These are phyloP conservation scores for Penicillium capsulatum DNA, from an alignment of 2,329 filamentous ascomycete genomes.

Conservation along the genomic window DNA sequence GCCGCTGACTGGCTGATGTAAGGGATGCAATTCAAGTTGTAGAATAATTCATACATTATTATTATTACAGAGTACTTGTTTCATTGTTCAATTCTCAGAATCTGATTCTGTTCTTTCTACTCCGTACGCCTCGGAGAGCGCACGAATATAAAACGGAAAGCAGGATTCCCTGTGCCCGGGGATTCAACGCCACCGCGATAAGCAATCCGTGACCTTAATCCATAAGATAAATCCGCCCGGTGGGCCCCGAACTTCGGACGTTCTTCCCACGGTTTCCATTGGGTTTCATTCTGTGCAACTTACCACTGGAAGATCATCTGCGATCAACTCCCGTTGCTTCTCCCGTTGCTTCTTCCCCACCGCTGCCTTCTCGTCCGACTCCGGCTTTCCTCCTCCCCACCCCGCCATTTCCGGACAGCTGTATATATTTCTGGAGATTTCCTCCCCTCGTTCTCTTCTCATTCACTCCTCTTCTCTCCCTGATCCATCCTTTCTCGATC, in stretches of 20 bases:
- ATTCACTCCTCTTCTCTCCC: constrained; percentile 12
- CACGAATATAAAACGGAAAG: constrained; percentile 23
- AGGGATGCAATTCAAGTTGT: too few relatives aligned
- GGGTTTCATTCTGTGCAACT: constrained; percentile 12
- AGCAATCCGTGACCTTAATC: constrained; percentile 36
- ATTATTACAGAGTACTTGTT: too few relatives aligned
- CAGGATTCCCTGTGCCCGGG: too few relatives aligned
- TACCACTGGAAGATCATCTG: neutral
- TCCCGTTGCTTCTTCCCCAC: constrained; percentile 11
- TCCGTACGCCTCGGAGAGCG: neutral
- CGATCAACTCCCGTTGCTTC: constrained; percentile 3
- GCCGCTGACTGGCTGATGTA: too few relatives aligned
- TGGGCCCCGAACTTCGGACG: constrained; percentile 34
- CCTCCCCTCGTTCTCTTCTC: constrained; percentile 15
- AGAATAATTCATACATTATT: too few relatives aligned
- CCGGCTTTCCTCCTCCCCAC: constrained; percentile 22
- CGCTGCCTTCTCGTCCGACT: constrained; percentile 30
- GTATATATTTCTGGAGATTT: constrained; percentile 25
- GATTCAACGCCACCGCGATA: constrained; percentile 28
- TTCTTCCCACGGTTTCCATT: constrained; percentile 17
- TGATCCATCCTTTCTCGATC: constrained; percentile 2
- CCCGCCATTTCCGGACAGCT: constrained; percentile 40
- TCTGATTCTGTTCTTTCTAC: too few relatives aligned
- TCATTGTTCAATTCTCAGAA: too few relatives aligned
- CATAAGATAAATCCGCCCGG: constrained; percentile 29